phyloP scores from a whole-genome alignment of 2,329 filamentous ascomycete species.

The Xylariales sp. region DNA sequence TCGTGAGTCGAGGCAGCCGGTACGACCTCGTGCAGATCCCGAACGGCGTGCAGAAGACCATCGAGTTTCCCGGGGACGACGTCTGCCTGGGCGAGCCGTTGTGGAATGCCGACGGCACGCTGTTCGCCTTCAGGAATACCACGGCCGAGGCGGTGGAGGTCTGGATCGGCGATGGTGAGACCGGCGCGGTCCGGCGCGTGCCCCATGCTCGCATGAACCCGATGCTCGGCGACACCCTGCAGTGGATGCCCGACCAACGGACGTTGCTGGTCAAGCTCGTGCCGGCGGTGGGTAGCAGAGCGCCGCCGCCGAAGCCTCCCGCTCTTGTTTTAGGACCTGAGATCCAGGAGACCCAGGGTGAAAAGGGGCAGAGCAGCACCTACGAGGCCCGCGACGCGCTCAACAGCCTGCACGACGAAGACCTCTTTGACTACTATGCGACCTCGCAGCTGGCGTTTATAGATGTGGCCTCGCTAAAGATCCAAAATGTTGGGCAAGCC shows the following conservation, averaged over 20 bases:
- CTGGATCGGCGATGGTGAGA: conserved; percentile 1
- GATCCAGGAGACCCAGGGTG: background rate
- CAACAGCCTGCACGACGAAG: background rate
- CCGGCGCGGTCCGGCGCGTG: background rate
- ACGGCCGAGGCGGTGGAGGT: background rate
- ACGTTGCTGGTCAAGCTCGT: conserved; percentile 2
- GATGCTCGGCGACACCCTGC: conserved; percentile 1
- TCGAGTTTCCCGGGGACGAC: background rate
- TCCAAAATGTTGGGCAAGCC: background rate
- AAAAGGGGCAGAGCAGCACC: conserved; percentile 1
- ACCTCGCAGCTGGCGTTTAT: background rate
- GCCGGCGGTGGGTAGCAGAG: background rate
- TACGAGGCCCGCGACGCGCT: conserved; percentile 1
- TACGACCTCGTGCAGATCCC: conserved; percentile 3
- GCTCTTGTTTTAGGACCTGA: background rate
- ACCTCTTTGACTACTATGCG: conserved; percentile 3
- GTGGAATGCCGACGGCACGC: background rate
- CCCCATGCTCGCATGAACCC: background rate
- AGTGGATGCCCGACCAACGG: conserved; percentile 2
- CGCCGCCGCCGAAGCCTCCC: background rate
- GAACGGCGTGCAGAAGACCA: background rate
- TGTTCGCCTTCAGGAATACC: background rate
- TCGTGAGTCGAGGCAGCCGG: background rate
- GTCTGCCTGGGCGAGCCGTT: background rate
- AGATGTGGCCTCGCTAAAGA: background rate